Evolutionary conservation across 371 early-diverging fungal genomes (phyloP), one percentile per base, ranked within the genome.

Genomic region (Haplosporangium sp.): DNA sequence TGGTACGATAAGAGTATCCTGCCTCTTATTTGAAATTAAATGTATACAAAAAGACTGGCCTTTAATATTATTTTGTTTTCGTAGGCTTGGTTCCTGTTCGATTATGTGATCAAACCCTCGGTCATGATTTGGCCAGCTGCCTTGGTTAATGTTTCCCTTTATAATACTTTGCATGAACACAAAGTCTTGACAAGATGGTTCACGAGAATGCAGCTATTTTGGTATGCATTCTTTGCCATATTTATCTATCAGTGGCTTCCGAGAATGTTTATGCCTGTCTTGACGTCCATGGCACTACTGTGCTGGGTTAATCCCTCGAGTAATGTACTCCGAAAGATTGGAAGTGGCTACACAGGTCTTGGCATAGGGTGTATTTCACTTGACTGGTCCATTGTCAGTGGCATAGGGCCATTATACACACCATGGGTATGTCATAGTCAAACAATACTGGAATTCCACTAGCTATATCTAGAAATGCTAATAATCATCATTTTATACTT

Each of bases 91-190:
- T 52, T 73, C n/a, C 44, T 78, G 17, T 73, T 78, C 27, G 79
- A 78, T 53, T 81, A 72, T 48, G 77, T 96, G 19, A 94, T 97
- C 34, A 86, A 89, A 35, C 96, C 96, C n/a, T 85, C 90, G 0
- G 86, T 86, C 17, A 96, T 97, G 96, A 86, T 95, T 17, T 97
- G 97, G 97, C 97, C 97, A 6, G 78, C 88, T 2, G 87, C 86
- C 6, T 85, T 97, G 13, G 89, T 94, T 20, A 88, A 86, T 27
- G 90, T 94, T 8, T 91, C 96, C 0, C 72, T 96, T 34, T 88
- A 94, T 67, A 86, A 86, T 17, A 88, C 95, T 0, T 85, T 95
- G 35, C 95, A 94, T 69, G 89, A 88, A 61, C 72, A 76, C 62
- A 76, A 82, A 67, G 74, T 60, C 67, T 66, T 74, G 55, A 72